Evolutionary conservation across 2,329 filamentous ascomycete species (phyloP).

Genomic region (Colletotrichum falcatum): DNA sequence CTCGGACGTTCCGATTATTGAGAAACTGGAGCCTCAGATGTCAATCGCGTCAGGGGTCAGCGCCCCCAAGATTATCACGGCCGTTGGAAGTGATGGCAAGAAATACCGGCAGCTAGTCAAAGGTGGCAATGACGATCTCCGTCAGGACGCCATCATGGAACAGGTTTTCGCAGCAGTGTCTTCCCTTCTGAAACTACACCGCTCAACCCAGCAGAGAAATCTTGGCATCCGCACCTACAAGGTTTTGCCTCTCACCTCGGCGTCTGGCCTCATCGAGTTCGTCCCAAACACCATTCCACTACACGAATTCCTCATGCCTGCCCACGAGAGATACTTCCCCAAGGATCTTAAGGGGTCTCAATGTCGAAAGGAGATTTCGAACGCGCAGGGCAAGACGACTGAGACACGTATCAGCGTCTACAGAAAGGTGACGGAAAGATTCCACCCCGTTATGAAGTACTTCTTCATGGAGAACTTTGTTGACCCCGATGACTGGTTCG

Average conservation of each 20-base stretch:
- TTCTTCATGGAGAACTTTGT: conserved; percentile 97
- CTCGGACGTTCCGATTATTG: conserved; percentile 78
- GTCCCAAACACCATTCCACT: conserved; percentile 93
- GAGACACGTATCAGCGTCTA: conserved; percentile 81
- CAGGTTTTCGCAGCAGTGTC: conserved; percentile 98
- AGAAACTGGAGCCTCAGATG: conserved; percentile 79
- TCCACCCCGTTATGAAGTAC: conserved; percentile 93
- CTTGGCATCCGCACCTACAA: conserved; percentile 97
- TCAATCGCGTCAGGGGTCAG: conserved; percentile 91
- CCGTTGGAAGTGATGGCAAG: conserved; percentile 79
- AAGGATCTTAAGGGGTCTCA: conserved; percentile 80
- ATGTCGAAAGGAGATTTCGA: conserved; percentile 84
- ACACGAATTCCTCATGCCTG: conserved; percentile 91
- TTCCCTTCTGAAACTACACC: conserved; percentile 86
- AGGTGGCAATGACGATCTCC: conserved; percentile 93
- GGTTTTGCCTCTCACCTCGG: conserved; percentile 87
- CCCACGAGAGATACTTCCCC: conserved; percentile 88
- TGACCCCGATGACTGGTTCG: conserved; percentile 97
- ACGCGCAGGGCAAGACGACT: conserved; percentile 75
- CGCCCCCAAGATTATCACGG: conserved; percentile 92
- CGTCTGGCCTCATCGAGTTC: conserved; percentile 95
- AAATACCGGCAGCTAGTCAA: conserved; percentile 94
- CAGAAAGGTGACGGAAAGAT: conserved; percentile 81
- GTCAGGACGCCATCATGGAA: conserved; percentile 99
- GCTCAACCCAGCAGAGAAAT: conserved; percentile 86